phyloP scores from a whole-genome alignment of 83 land plant genomes.

The Diphasiastrum complanatum region DNA sequence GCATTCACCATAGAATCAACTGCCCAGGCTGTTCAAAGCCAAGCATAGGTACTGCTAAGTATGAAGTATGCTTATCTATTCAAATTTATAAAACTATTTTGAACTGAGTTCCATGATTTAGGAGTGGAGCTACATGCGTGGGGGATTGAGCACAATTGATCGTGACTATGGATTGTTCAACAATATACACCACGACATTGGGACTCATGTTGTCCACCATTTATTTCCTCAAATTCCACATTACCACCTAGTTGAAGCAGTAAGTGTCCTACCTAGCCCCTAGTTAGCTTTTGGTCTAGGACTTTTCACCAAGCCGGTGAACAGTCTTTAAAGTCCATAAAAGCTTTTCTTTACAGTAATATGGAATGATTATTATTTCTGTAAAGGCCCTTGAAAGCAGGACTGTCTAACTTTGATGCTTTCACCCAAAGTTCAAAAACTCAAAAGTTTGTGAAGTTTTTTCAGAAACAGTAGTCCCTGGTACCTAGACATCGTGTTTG shows the following conservation, averaged over 20 bases:
- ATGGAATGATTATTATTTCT: too few species aligned
- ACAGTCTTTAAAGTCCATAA: background rate
- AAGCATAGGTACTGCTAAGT: background rate
- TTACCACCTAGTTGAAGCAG: constrained; percentile 37
- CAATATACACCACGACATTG: constrained; percentile 32
- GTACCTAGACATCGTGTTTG: too few species aligned
- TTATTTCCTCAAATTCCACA: constrained; percentile 42
- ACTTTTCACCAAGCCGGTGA: background rate
- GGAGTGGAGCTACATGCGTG: constrained; percentile 41
- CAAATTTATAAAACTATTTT: too few species aligned
- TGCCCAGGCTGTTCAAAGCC: too few species aligned
- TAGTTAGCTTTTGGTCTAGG: background rate
- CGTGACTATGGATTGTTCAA: constrained; percentile 32
- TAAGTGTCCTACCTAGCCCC: background rate
- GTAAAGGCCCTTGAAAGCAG: too few species aligned
- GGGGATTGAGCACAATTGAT: constrained; percentile 37
- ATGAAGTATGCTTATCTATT: too few species aligned
- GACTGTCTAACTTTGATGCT: too few species aligned
- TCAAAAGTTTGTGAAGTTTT: background rate
- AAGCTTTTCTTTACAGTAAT: too few species aligned
- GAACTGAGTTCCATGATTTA: constrained; percentile 3
- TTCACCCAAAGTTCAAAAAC: too few species aligned
- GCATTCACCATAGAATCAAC: background rate
- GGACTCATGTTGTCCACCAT: constrained; percentile 39
- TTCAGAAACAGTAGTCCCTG: background rate